Percentiles rank a stretch among this genome's conserved stretches.
Evolutionary conservation across 2,329 filamentous ascomycete species (phyloP).

Genomic region (Pyrenophora graminea): DNA sequence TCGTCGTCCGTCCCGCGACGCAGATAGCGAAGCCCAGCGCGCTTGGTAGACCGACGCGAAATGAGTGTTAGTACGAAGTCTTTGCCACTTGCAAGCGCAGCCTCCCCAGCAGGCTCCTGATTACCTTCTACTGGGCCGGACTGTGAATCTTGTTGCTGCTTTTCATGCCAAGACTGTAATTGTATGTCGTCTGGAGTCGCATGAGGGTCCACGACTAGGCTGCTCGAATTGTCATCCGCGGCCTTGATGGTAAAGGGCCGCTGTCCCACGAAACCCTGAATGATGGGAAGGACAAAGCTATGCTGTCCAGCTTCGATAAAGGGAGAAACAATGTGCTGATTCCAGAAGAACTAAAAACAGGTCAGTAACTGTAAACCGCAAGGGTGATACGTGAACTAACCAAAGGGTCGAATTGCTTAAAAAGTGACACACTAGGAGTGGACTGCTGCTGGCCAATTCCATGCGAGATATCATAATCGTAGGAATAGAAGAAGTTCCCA

Average conservation of each 20-base stretch:
- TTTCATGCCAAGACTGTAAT: conserved; percentile 39
- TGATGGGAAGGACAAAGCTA: conserved; percentile 74
- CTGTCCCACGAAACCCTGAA: conserved; percentile 95
- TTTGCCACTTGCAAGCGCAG: conserved; percentile 39
- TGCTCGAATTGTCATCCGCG: conserved; percentile 43
- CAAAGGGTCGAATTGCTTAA: conserved; percentile 72
- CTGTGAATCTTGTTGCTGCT: conserved; percentile 33
- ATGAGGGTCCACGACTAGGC: conserved; percentile 40
- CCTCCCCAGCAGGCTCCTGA: conserved; percentile 36
- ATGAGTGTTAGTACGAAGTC: conserved; percentile 83
- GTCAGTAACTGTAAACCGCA: conserved; percentile 1
- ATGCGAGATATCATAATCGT: conserved; percentile 89
- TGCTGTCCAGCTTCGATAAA: conserved; percentile 77
- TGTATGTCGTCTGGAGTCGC: conserved; percentile 43
- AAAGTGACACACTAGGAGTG: conserved; percentile 62
- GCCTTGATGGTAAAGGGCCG: conserved; percentile 73
- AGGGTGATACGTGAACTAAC: conserved; percentile 44
- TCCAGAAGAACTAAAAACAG: conserved; percentile 78
- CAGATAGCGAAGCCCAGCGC: conserved; percentile 87
- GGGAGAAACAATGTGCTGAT: conserved; percentile 71
- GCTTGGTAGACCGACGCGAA: conserved; percentile 83
- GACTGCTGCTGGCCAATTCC: conserved; percentile 54
- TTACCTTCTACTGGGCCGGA: conserved; percentile 15
- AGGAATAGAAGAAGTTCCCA: conserved; percentile 90
- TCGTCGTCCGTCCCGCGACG: conserved; percentile 89